phyloP scores from a whole-genome alignment of 805 yeast species.

The Schwanniomyces polymorphus region DNA sequence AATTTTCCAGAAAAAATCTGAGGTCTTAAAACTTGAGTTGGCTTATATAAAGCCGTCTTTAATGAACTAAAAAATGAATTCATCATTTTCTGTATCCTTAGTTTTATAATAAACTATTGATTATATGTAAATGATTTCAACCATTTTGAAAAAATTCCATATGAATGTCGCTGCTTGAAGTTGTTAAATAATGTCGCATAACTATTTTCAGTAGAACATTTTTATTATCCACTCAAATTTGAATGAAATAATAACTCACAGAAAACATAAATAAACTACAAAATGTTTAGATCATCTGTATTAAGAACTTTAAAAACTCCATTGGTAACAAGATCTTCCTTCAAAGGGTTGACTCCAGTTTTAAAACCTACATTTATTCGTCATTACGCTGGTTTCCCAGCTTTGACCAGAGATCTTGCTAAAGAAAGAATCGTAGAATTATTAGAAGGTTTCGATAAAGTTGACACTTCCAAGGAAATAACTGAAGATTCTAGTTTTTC shows the following conservation, averaged over 20 bases:
- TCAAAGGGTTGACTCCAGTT: conserved; percentile 7
- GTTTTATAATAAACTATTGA: not conserved
- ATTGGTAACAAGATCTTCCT: conserved; percentile 14
- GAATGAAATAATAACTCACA: not conserved
- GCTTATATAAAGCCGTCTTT: not conserved
- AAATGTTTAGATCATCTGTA: conserved; percentile 33
- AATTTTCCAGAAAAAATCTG: not conserved
- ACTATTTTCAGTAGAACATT: not conserved
- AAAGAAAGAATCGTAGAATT: conserved; percentile 62
- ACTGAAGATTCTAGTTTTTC: conserved; percentile 35
- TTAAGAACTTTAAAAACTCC: conserved; percentile 26
- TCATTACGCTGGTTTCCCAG: conserved; percentile 58
- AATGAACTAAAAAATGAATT: not conserved
- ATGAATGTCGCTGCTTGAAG: conserved; percentile 7
- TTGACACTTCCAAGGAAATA: conserved; percentile 37
- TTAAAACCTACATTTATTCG: conserved; percentile 16
- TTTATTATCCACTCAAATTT: conserved; percentile 5
- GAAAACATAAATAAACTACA: not conserved
- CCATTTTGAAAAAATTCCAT: conserved; percentile 1
- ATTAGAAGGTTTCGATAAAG: conserved; percentile 64
- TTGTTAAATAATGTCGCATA: not conserved
- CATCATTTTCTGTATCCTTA: not conserved
- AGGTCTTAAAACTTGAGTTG: not conserved
- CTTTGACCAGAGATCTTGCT: conserved; percentile 61
- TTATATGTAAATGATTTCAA: not conserved